Base-by-base conservation (phyloP, 371 early-diverging fungal genomes). In the Apophysomyces sp. region DNA sequence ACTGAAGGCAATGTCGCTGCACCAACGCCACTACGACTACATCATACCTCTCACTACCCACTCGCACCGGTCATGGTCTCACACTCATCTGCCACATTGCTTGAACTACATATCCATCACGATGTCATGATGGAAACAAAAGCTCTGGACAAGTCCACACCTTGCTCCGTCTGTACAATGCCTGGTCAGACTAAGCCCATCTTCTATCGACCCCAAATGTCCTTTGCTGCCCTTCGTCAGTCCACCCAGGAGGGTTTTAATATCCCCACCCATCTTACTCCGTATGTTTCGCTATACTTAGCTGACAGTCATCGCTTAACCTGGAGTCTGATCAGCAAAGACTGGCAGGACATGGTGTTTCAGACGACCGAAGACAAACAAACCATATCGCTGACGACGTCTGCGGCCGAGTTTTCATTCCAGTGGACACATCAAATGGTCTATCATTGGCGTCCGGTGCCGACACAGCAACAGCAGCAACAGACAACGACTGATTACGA, bases 271-370 rank as follows among this genome's bases (percentile, higher is more conserved):
- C 62, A 41, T 15, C 56, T 55, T 29, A 36, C 56, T 30, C 58
- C 52, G 32, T 63, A 61, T 40, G 65, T 64, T 13, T 58, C 65
- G n/a, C 56, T 76, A 3, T 68, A 66, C 26, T 62, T 61, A 36
- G 31, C 52, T 26, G 51, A 52, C 11, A 53, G 61, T 18, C 63
- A 66, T 2, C 62, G 67, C 3, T 16, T 70, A 40, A 44, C 24
- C 21, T 71, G 77, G 72, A 57, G 66, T 11, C 56, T 74, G 27
- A 55, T 58, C 36, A 52, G 55, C 31, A 63, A 63, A 62, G 72
- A 71, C 54, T 71, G 74, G 74, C 67, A 73, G 32, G 53, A 68
- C 21, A 67, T 77, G 57, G 53, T 62, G 13, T 60, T 63, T 62
- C 31, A 30, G 12, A 18, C 53, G 1, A 36, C 61, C n/a, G 52